Evolutionary conservation across 169 alveolate species (phyloP).

Genomic region (Neospora caninum): DNA sequence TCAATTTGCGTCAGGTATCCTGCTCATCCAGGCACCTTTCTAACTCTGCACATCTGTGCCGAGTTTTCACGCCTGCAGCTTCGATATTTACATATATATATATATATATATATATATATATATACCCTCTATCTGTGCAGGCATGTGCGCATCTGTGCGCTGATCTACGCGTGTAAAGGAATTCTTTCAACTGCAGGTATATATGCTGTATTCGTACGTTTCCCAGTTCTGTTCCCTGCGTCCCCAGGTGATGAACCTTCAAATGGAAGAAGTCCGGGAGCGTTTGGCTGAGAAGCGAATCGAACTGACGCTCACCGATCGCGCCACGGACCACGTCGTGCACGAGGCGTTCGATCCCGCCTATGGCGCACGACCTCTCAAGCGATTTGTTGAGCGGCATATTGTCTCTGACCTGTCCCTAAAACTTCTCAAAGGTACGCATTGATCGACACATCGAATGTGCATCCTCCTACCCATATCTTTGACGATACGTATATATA

Average conservation of each 20-base stretch:
- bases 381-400: slow-evolving; percentile 56
- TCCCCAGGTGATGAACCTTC: slow-evolving; percentile 74
- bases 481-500: not conserved
- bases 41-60: not conserved
- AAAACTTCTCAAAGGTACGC: slow-evolving; percentile 50
- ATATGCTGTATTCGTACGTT: no score
- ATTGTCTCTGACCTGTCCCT: slow-evolving; percentile 63
- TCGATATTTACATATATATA: not conserved
- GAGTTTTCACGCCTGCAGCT: no score
- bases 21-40: not conserved
- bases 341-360: slow-evolving; percentile 79
- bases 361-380: slow-evolving; percentile 72
- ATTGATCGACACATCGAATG: not conserved
- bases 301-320: slow-evolving; percentile 80
- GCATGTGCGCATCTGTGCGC: no score
- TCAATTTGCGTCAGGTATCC: slow-evolving; percentile 53
- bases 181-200: no score
- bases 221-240: no score
- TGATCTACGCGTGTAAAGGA: no score
- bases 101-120: not conserved
- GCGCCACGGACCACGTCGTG: slow-evolving; percentile 82
- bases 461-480: not conserved
- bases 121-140: not conserved
- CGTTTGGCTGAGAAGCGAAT: slow-evolving; percentile 82
- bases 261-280: slow-evolving; percentile 82